phyloP scores from a whole-genome alignment of 2,329 filamentous ascomycete genomes.

The Coniochaeta sp. region DNA sequence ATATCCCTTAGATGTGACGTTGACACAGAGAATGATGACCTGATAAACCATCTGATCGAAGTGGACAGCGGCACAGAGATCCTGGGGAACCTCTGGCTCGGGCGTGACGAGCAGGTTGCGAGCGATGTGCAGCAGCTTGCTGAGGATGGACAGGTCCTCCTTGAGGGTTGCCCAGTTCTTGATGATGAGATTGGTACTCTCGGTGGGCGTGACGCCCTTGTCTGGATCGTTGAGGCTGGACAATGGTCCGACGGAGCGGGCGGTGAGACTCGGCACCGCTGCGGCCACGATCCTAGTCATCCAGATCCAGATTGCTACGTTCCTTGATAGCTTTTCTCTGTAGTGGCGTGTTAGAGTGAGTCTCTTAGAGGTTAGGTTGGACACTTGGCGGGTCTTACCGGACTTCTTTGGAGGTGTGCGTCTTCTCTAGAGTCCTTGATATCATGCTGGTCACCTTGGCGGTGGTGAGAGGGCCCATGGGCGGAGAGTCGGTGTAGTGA shows the following conservation, averaged over 20 bases:
- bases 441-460: conserved; percentile 49
- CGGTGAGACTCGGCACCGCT: conserved; percentile 52
- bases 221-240: conserved; percentile 45
- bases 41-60: conserved; percentile 62
- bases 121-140: conserved; percentile 61
- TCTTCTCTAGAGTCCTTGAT: conserved; percentile 55
- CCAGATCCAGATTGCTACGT: conserved; percentile 60
- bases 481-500: conserved; percentile 48
- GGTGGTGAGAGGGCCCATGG: conserved; percentile 49
- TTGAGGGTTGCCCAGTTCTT: conserved; percentile 54
- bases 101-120: conserved; percentile 57
- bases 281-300: conserved; percentile 53
- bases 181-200: conserved; percentile 55
- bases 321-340: conserved; percentile 53
- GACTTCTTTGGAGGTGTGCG: conserved; percentile 51
- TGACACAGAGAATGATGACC: conserved; percentile 57
- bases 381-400: conserved; percentile 30
- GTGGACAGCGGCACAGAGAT: conserved; percentile 55
- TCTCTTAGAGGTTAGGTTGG: neutral
- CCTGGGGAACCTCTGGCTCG: conserved; percentile 57
- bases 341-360: neutral
- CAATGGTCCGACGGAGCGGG: conserved; percentile 49
- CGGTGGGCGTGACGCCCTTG: conserved; percentile 50
- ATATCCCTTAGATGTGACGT: conserved; percentile 60
- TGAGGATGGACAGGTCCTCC: conserved; percentile 54